These are phyloP conservation scores for Exophiala dermatitidis DNA, from an alignment of 2,329 filamentous ascomycete genomes.

Conservation along the genomic window DNA sequence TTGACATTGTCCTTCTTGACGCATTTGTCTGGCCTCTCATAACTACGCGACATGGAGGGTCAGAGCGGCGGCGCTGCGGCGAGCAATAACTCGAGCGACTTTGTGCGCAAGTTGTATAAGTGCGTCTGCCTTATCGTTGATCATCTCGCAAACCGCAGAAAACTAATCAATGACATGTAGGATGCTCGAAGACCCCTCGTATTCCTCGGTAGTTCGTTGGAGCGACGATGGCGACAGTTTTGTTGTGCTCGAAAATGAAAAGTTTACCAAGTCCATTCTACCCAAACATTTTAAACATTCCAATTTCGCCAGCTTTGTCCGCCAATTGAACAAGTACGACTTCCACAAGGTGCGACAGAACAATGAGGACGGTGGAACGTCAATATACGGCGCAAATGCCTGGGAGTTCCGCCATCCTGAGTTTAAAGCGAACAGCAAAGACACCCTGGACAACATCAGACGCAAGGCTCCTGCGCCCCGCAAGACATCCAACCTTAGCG, in stretches of 20 bases:
- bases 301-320: constrained; percentile 95
- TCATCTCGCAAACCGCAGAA: constrained; percentile 2
- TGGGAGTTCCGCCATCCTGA: constrained; percentile 98
- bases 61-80: constrained; percentile 33
- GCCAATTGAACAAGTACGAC: constrained; percentile 93
- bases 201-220: constrained; percentile 90
- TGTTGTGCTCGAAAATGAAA: constrained; percentile 96
- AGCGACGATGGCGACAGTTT: constrained; percentile 92
- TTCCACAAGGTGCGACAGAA: constrained; percentile 96
- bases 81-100: constrained; percentile 86
- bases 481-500: constrained; percentile 61
- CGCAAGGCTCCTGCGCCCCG: constrained; percentile 88
- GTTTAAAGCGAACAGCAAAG: constrained; percentile 91
- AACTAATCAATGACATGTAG: constrained; percentile 39
- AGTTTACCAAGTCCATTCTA: constrained; percentile 93
- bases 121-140: constrained; percentile 43
- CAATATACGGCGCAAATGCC: constrained; percentile 72
- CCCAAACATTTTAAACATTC: constrained; percentile 99
- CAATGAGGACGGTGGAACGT: constrained; percentile 76
- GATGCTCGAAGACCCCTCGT: constrained; percentile 93
- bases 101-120: constrained; percentile 98
- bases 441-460: constrained; percentile 91
- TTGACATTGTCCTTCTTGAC: neutral
- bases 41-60: constrained; percentile 15
- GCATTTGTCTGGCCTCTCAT: neutral